Percentiles rank a stretch among this genome's conserved stretches.
phyloP scores from a whole-genome alignment of 2,329 filamentous ascomycete species.

The Lizonia empirigonia region DNA sequence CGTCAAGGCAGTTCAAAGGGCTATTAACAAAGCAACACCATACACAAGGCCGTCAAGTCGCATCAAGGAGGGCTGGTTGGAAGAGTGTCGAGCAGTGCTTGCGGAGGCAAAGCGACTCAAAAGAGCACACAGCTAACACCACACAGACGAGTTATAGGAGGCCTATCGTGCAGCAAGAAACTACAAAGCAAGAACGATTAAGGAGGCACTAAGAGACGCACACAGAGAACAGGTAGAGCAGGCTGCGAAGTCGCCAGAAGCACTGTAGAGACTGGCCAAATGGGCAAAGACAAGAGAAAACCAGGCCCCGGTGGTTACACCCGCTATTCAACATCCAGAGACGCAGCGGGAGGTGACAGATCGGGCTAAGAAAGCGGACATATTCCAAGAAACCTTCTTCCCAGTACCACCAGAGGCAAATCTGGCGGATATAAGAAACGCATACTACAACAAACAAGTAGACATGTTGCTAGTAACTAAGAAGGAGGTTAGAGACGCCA shows the following conservation, averaged over 20 bases:
- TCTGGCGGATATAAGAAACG: slow-evolving; percentile 21
- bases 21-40: slow-evolving; percentile 14
- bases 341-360: no score
- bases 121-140: slow-evolving; percentile 7
- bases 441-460: slow-evolving; percentile 23
- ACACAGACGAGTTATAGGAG: slow-evolving; percentile 17
- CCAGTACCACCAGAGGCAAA: slow-evolving; percentile 18
- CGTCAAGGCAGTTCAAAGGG: slow-evolving; percentile 11
- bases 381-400: no score
- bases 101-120: slow-evolving; percentile 21
- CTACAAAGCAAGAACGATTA: slow-evolving; percentile 28
- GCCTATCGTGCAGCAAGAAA: slow-evolving; percentile 27
- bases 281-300: slow-evolving; percentile 32
- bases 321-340: slow-evolving; percentile 18
- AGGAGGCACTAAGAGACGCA: slow-evolving; percentile 21
- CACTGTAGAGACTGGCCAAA: slow-evolving; percentile 30
- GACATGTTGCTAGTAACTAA: slow-evolving; percentile 23
- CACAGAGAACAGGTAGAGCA: no score
- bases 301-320: slow-evolving; percentile 7
- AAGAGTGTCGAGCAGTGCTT: slow-evolving; percentile 15
- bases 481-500: slow-evolving; percentile 26
- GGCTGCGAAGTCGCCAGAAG: no score
- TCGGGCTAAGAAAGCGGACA: slow-evolving; percentile 20
- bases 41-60: not conserved
- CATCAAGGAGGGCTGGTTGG: slow-evolving; percentile 13